These are phyloP conservation scores for Dendrostoma leiphaemia DNA, from an alignment of 2,329 filamentous ascomycete genomes.

Conservation along the genomic window DNA sequence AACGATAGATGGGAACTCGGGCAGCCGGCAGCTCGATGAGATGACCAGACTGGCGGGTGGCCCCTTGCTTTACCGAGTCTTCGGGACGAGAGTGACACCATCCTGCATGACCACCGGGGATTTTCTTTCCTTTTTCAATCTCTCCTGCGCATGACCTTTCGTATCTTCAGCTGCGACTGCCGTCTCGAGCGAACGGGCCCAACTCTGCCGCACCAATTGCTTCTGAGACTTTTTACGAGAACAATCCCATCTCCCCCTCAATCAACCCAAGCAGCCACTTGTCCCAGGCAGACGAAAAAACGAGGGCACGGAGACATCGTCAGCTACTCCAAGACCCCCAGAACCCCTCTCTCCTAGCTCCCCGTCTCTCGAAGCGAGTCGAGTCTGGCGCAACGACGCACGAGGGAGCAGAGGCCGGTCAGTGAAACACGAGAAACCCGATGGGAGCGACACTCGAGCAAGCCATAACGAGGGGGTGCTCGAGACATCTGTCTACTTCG, in stretches of 20 bases:
- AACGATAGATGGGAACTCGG: not conserved
- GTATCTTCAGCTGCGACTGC: no score
- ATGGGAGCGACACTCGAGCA: conserved; percentile 2
- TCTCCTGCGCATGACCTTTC: not conserved
- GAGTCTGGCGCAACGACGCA: conserved; percentile 3
- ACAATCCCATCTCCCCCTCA: no score
- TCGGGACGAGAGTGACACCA: not conserved
- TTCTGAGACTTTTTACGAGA: no score
- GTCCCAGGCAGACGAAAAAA: no score
- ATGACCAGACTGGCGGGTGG: not conserved
- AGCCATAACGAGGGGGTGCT: conserved; percentile 4
- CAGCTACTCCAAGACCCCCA: no score
- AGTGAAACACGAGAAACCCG: conserved; percentile 10
- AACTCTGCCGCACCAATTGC: no score
- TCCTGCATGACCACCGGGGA: not conserved
- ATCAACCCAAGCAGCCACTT: no score
- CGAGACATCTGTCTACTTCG: not conserved
- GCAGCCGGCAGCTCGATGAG: not conserved
- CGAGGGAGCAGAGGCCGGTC: not conserved
- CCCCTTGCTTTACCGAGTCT: not conserved
- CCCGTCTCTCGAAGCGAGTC: no score
- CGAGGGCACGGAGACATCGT: no score
- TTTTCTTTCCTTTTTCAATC: not conserved
- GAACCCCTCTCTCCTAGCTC: no score
- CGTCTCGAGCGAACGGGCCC: no score